Percentiles rank a stretch among this genome's conserved stretches.
Evolutionary conservation across 2,329 filamentous ascomycete genomes (phyloP).

Genomic region (Colletotrichum chrysophilum): DNA sequence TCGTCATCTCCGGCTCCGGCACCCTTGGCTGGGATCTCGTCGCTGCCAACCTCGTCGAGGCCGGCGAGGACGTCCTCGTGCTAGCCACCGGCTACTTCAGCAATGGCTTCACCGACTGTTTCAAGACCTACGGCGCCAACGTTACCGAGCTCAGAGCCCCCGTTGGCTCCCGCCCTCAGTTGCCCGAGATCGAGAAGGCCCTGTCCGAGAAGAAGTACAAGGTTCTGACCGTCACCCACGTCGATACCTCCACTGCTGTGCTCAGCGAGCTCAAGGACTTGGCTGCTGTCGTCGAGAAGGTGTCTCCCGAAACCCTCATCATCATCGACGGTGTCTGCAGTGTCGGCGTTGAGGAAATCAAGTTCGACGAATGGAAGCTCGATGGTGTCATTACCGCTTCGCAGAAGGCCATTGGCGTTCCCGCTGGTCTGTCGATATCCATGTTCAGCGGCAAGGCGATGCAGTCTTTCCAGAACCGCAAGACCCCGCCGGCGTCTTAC

Average conservation of each 20-base stretch:
- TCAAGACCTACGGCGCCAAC: constrained; percentile 88
- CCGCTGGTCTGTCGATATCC: constrained; percentile 90
- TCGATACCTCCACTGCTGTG: constrained; percentile 96
- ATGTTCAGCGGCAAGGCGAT: constrained; percentile 93
- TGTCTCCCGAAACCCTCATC: constrained; percentile 89
- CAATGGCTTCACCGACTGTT: constrained; percentile 91
- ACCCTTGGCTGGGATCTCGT: constrained; percentile 98
- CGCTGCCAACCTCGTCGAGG: constrained; percentile 89
- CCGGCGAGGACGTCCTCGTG: constrained; percentile 88
- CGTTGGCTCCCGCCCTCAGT: constrained; percentile 85
- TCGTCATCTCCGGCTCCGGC: constrained; percentile 91
- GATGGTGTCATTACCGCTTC: constrained; percentile 93
- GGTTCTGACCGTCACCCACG: constrained; percentile 91
- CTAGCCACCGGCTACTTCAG: constrained; percentile 97
- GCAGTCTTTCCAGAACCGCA: constrained; percentile 78
- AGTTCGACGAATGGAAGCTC: constrained; percentile 92
- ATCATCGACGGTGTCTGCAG: constrained; percentile 97
- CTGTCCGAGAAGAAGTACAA: constrained; percentile 93
- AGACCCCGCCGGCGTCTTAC: constrained; percentile 84
- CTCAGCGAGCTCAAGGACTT: constrained; percentile 88
- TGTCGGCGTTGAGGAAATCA: constrained; percentile 93
- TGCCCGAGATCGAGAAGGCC: constrained; percentile 86
- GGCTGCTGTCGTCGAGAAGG: constrained; percentile 80
- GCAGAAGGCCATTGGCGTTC: constrained; percentile 96
- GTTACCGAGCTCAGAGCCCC: constrained; percentile 89